A percentile compares a stretch with the other conserved stretches of the same genome.
These are phyloP conservation scores for Boletus reticulatus DNA, from an alignment of 768 basidiomycete species.

Conservation along the genomic window DNA sequence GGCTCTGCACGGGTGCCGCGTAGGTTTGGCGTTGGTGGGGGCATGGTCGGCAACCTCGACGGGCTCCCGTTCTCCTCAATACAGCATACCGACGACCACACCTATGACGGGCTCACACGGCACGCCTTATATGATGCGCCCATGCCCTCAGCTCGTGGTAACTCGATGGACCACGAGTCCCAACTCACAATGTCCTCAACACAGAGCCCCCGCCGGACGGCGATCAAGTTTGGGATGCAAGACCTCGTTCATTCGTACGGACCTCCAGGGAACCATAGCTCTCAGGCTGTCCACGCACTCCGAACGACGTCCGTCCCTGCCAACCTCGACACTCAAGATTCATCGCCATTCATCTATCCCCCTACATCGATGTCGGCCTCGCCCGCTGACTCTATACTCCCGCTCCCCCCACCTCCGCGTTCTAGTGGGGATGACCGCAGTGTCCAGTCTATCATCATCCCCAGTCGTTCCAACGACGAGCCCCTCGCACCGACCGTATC, in stretches of 20 bases:
- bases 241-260: constrained; percentile 77
- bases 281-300: constrained; percentile 39
- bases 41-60: constrained; percentile 28
- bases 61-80: constrained; percentile 21
- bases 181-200: constrained; percentile 26
- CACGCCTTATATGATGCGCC: constrained; percentile 91
- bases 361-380: constrained; percentile 10
- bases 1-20: constrained; percentile 20
- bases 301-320: constrained; percentile 18
- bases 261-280: constrained; percentile 49
- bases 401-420: constrained; percentile 14
- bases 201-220: constrained; percentile 40
- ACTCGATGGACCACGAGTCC: constrained; percentile 41
- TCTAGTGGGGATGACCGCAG: constrained; percentile 3
- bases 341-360: constrained; percentile 25
- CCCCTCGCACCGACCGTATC: constrained; percentile 28
- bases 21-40: constrained; percentile 24
- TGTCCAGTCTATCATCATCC: constrained; percentile 21
- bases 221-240: constrained; percentile 75
- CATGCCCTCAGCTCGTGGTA: constrained; percentile 45
- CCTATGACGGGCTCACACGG: constrained; percentile 57
- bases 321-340: constrained; percentile 11
- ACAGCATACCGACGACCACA: constrained; percentile 35
- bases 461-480: constrained; percentile 28
- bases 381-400: constrained; percentile 3